Evolutionary conservation across 805 yeast species (phyloP), one percentile per base, ranked within the genome.

Genomic region (Kuraishia capsulata): DNA sequence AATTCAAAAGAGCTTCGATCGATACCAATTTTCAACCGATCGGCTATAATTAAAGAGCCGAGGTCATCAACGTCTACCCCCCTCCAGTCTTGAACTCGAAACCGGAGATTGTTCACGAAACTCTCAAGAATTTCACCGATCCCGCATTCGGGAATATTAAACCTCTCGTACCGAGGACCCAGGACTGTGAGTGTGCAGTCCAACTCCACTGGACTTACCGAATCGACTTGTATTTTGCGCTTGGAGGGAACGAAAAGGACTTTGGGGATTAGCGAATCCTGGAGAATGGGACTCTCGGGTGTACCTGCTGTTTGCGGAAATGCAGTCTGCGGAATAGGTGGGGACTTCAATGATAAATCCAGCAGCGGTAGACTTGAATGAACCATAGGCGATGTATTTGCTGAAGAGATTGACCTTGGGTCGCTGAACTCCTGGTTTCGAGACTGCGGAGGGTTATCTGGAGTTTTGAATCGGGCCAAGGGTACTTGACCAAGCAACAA

Each of bases 51-150:
- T 3, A 37, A 32, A 16, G 19, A 25, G 8, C 42, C 42, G 5
- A 34, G 11, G 5, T 33, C 39, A 2, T 24, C 32, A n/a, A 43
- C 16, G 29, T 35, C 30, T 4, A 43, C n/a, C n/a, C 41, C 40
- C 6, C 35, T 36, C 46, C 44, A 41, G 20, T 41, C 41, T 23
- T 23, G 29, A 4, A 42, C 26, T 11, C 36, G 30, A 13, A 29
- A 32, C 16, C 30, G 34, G 33, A 42, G 26, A 13, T 30, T 23
- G 29, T 42, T 38, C 33, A 42, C 20, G 31, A 39, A 17, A 20
- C 10, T 11, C 26, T 23, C 26, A 8, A 23, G 10, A 8, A 23
- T 11, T 11, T 23, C 26, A 11, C 26, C 26, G 26, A 11, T 8
- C 10, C 11, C 26, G n/a, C n/a, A n/a, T n/a, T n/a, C n/a, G n/a